Evolutionary conservation across 306 rosid genomes (phyloP).

Genomic region (Biancaea sappan): DNA sequence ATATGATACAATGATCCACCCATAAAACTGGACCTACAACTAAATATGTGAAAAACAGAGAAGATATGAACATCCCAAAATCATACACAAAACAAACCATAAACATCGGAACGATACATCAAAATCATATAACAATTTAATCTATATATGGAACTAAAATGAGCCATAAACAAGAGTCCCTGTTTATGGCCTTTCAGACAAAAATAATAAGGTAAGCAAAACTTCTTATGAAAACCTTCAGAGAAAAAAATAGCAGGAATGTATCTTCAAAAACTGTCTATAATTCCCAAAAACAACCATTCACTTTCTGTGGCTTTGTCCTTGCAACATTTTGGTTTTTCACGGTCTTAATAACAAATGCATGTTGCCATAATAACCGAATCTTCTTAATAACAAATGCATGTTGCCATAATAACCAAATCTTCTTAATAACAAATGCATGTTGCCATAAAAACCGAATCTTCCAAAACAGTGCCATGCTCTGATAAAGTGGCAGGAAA

Average conservation of each 20-base stretch:
- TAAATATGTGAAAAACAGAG: conserved; percentile 15
- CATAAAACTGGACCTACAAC: conserved; percentile 22
- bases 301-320: not conserved
- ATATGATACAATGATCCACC: conserved; percentile 29
- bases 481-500: conserved; percentile 9
- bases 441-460: not conserved
- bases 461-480: not conserved
- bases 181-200: not conserved
- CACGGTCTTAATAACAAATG: not conserved
- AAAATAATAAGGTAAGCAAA: not conserved
- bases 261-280: conserved; percentile 6
- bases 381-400: not conserved
- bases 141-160: too few relatives aligned
- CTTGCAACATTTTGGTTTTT: not conserved
- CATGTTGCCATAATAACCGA: not conserved
- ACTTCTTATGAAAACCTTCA: not conserved
- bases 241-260: not conserved
- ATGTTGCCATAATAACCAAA: not conserved
- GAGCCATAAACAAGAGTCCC: not conserved
- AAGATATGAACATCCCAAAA: conserved; percentile 7
- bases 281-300: not conserved
- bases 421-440: not conserved
- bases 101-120: too few relatives aligned
- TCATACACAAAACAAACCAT: conserved; percentile 14
- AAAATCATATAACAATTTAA: too few relatives aligned